Percentiles rank a stretch among this genome's conserved stretches.
Conservation (phyloP, 1,284 basidiomycete genomes). For the Ceratobasidium sp. region DNA sequence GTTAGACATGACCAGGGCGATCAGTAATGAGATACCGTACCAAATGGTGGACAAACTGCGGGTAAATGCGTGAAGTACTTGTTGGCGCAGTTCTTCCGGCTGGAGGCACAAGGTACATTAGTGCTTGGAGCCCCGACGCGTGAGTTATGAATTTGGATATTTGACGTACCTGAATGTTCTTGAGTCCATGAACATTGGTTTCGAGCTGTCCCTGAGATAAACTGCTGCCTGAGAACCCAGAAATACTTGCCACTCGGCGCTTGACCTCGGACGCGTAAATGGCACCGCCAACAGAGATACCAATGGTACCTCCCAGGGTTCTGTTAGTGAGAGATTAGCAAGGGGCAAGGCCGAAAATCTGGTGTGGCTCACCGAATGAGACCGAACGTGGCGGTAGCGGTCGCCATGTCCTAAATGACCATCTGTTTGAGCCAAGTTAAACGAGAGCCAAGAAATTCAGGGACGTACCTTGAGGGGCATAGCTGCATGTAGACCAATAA, state of each 20-base stretch:
- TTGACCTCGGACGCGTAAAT: conserved; percentile 49
- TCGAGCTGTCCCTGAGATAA: conserved; percentile 24
- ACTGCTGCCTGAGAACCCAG: conserved; percentile 42
- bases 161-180: conserved; percentile 46
- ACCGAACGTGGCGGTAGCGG: conserved; percentile 50
- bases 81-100: conserved; percentile 50
- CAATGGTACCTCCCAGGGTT: conserved; percentile 51
- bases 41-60: conserved; percentile 52
- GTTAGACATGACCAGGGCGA: not conserved
- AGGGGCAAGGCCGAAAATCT: not conserved
- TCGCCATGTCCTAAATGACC: conserved; percentile 50
- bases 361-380: conserved; percentile 46
- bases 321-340: conserved; percentile 37
- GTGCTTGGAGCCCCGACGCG: not conserved
- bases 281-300: conserved; percentile 50
- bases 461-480: conserved; percentile 49
- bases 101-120: not conserved
- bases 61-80: conserved; percentile 53
- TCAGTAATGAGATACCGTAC: conserved; percentile 33
- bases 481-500: conserved; percentile 49
- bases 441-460: not conserved
- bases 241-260: conserved; percentile 44
- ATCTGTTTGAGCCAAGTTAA: not conserved
- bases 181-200: conserved; percentile 42
- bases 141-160: not conserved